Evolutionary conservation across 176 grass and related monocot species (phyloP).

Genomic region (Elymus sibiricus): DNA sequence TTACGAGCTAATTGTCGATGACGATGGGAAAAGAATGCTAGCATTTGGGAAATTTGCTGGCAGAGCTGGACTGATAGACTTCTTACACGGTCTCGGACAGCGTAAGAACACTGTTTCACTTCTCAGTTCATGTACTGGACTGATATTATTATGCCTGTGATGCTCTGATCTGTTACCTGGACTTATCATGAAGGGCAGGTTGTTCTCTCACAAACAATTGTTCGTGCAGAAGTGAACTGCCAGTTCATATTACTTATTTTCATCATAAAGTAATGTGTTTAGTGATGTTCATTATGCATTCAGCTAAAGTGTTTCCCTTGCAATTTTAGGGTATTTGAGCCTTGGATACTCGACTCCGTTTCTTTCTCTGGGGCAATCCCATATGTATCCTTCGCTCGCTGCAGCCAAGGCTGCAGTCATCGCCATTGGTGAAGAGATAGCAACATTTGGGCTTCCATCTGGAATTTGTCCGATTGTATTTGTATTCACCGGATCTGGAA

Average conservation of each 20-base stretch:
- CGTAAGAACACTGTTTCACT: constrained; percentile 47
- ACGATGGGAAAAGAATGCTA: constrained; percentile 70
- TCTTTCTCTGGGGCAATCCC: constrained; percentile 87
- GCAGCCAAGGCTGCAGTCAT: constrained; percentile 90
- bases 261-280: neutral
- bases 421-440: constrained; percentile 87
- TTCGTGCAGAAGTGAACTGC: neutral
- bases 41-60: constrained; percentile 97
- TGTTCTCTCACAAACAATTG: neutral
- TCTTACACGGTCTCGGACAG: constrained; percentile 87
- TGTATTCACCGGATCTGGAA: constrained; percentile 94
- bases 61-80: constrained; percentile 94
- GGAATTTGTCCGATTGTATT: constrained; percentile 88
- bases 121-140: neutral
- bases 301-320: neutral
- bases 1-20: constrained; percentile 88
- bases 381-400: constrained; percentile 97
- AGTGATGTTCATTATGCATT: neutral
- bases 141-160: constrained; percentile 13
- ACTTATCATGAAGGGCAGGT: neutral
- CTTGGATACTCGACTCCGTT: constrained; percentile 93
- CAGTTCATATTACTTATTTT: neutral
- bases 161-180: neutral
- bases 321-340: constrained; percentile 77
- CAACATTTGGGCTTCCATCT: constrained; percentile 75